Base-by-base conservation (phyloP, 208 protist genomes). In the Tetramitus jugosus region DNA sequence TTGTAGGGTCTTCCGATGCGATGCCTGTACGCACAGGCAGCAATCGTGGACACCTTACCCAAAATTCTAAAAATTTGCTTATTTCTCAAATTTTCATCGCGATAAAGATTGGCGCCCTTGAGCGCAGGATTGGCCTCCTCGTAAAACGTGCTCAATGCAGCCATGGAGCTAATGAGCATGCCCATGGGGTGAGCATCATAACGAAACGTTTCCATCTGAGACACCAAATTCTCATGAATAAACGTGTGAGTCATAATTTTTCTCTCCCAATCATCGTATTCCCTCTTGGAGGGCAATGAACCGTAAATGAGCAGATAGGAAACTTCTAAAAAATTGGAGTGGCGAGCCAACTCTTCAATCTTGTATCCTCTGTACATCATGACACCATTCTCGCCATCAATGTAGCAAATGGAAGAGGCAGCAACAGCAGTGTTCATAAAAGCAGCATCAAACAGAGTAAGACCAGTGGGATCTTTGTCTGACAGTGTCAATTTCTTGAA, bases 1-100 rank as follows among this genome's bases (percentile, higher is more conserved):
- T 87, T 85, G 56, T 87, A 88, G 7, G 81, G 79, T 13, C 76
- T 45, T 39, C 83, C 85, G 71, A 88, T 82, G 35, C 80, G 33
- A 79, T 90, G 84, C 23, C 89, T 53, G 79, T 90, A 91, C n/a
- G 85, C 83, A 80, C 76, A 86, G 40, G 89, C 89, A n/a, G 89
- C 89, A 72, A 92, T 87, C 0, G 89, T 92, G 26, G 89, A 82
- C 37, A 91, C 43, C 81, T 89, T 91, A 68, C 87, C 89, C 7
- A 92, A 39, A 39, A 92, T 81, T 60, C 89, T 83, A 23, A 74
- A 78, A 33, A 78, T 64, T 78, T 78, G 49, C 23, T 78, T 65
- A 33, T 65, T 78, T 42, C 45, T 13, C n/a, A 60, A 29, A 49
- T 71, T 71, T 56, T 78, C 31, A 40, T 78, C 33, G 49, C 40